These are phyloP conservation scores for Rhizophora apiculata DNA, from an alignment of 345 rosid species.

Conservation along the genomic window DNA sequence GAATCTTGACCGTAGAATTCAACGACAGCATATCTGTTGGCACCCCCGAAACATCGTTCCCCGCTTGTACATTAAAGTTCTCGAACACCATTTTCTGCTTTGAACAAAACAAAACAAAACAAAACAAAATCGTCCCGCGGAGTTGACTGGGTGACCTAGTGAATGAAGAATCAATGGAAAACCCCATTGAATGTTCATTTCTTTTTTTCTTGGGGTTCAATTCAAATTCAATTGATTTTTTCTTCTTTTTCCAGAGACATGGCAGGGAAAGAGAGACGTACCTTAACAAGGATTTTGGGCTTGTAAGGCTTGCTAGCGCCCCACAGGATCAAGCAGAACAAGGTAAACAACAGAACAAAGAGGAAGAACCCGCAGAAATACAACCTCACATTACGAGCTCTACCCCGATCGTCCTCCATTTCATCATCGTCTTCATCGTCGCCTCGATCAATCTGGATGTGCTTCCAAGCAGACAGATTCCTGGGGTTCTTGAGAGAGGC, in stretches of 20 bases:
- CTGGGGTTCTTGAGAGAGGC: constrained; percentile 60
- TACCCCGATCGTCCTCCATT: constrained; percentile 27
- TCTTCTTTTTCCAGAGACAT: not conserved
- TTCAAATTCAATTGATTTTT: not conserved
- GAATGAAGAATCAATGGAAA: not conserved
- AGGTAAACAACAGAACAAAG: constrained; percentile 52
- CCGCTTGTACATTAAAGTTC: constrained; percentile 78
- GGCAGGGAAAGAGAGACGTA: constrained; percentile 13
- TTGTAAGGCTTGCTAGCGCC: constrained; percentile 72
- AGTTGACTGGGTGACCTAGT: constrained; percentile 7
- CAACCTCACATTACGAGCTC: constrained; percentile 43
- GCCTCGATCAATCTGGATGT: constrained; percentile 36
- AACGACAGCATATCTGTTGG: constrained; percentile 90
- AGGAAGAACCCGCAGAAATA: constrained; percentile 51
- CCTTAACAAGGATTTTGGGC: constrained; percentile 73
- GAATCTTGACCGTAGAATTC: constrained; percentile 86
- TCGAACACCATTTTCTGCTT: constrained; percentile 77
- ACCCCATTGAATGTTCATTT: too few species aligned
- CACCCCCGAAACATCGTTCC: constrained; percentile 77
- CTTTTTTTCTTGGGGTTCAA: not conserved
- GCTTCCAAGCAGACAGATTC: constrained; percentile 53
- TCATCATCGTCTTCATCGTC: constrained; percentile 25
- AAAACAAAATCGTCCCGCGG: not conserved
- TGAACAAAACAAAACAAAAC: not conserved
- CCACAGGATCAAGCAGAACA: constrained; percentile 76